Evolutionary conservation across 2,329 filamentous ascomycete species (phyloP).

Genomic region (Ceratocystis destructans): DNA sequence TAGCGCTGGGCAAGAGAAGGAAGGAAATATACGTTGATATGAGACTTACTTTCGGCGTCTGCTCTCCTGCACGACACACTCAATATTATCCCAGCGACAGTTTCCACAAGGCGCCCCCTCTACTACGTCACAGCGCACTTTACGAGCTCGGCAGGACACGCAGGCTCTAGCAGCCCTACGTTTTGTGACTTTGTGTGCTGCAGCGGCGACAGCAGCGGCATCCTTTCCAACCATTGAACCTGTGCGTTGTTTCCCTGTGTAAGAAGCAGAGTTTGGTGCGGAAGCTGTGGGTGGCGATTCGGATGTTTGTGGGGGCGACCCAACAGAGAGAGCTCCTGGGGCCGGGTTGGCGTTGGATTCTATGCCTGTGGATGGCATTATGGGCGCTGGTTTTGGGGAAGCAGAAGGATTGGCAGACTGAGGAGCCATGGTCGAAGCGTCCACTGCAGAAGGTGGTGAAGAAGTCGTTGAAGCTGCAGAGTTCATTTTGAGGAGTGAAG

Average conservation of each 20-base stretch:
- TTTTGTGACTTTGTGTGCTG: slow-evolving; percentile 46
- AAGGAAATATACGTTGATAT: slow-evolving; percentile 23
- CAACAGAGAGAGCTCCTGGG: background rate
- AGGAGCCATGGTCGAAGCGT: background rate
- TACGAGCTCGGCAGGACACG: slow-evolving; percentile 73
- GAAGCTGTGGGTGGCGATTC: background rate
- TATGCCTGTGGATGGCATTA: background rate
- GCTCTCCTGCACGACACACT: slow-evolving; percentile 66
- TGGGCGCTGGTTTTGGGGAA: background rate
- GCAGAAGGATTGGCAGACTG: background rate
- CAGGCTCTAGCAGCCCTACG: slow-evolving; percentile 83
- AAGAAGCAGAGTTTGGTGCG: background rate
- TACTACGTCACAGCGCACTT: slow-evolving; percentile 87
- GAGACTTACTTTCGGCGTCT: slow-evolving; percentile 67
- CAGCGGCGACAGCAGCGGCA: slow-evolving; percentile 24
- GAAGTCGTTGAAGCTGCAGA: slow-evolving; percentile 1
- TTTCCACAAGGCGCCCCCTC: slow-evolving; percentile 80
- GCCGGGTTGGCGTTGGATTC: background rate
- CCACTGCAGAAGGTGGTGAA: background rate
- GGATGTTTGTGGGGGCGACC: background rate
- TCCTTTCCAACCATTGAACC: slow-evolving; percentile 23
- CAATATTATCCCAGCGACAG: slow-evolving; percentile 66
- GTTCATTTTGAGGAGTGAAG: slow-evolving; percentile 1
- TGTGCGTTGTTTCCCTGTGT: slow-evolving; percentile 10
- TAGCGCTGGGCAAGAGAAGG: background rate